Evolutionary conservation across 257 asterid species (phyloP).

Genomic region (Solanum pinnatisectum): DNA sequence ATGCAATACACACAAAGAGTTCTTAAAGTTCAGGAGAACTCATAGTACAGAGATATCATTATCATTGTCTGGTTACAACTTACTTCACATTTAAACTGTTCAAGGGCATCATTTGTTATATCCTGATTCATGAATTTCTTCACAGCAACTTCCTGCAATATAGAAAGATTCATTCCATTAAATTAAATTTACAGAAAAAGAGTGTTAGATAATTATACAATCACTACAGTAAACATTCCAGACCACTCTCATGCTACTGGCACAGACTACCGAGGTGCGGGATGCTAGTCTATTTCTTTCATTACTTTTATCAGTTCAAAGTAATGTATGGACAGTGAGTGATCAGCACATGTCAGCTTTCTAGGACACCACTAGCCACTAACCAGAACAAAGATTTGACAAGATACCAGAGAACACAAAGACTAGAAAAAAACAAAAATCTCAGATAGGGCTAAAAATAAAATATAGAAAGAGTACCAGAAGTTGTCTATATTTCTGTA

Average conservation of each 20-base stretch:
- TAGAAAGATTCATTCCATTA: constrained; percentile 1
- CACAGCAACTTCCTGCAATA: constrained; percentile 91
- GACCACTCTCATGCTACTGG: neutral
- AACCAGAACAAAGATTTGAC: neutral
- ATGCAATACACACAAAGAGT: neutral
- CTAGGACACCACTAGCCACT: neutral
- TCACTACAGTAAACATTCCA: neutral
- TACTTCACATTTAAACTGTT: constrained; percentile 85
- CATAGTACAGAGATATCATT: neutral
- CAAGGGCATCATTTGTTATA: constrained; percentile 86
- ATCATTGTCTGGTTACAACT: constrained; percentile 7
- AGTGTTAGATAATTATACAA: neutral
- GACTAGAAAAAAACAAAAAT: neutral
- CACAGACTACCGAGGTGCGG: neutral
- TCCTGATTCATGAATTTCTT: constrained; percentile 97
- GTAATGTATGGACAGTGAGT: neutral
- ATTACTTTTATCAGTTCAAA: neutral
- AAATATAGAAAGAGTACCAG: neutral
- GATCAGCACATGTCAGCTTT: neutral
- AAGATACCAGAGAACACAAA: neutral
- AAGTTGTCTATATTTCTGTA: neutral
- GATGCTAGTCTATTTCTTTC: neutral
- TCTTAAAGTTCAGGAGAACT: neutral
- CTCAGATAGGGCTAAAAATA: neutral
- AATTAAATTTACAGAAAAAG: neutral